A percentile compares a stretch with the other conserved stretches of the same genome.
phyloP scores from a whole-genome alignment of 192 early-diverging fungal genomes.

The Mycoemilia scoparia region DNA sequence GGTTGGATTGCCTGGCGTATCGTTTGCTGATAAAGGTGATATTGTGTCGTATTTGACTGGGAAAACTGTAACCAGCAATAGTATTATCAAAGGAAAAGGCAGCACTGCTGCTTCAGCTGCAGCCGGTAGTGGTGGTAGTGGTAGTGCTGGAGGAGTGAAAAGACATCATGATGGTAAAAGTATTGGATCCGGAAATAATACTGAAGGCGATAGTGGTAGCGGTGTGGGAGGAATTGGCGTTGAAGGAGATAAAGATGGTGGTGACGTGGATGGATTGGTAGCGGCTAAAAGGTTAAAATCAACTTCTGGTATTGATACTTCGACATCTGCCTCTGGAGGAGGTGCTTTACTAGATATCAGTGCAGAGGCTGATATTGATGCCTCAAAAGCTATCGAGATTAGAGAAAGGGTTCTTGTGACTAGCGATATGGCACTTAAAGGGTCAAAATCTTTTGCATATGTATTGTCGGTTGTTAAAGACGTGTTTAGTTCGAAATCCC shows the following conservation, averaged over 20 bases:
- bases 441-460: slow-evolving; percentile 21
- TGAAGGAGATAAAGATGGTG: not conserved
- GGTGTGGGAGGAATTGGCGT: not conserved
- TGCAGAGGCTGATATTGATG: too few relatives aligned
- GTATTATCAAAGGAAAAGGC: slow-evolving; percentile 12
- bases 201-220: not conserved
- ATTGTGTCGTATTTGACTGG: slow-evolving; percentile 58
- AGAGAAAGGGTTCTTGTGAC: slow-evolving; percentile 16
- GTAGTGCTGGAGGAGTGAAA: not conserved
- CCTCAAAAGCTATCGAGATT: too few relatives aligned
- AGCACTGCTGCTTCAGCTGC: slow-evolving; percentile 2
- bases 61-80: slow-evolving; percentile 21
- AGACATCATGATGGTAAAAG: slow-evolving; percentile 4
- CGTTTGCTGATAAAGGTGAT: slow-evolving; percentile 50
- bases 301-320: too few relatives aligned
- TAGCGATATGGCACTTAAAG: slow-evolving; percentile 15
- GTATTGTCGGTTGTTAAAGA: slow-evolving; percentile 17
- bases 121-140: not conserved
- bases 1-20: slow-evolving; percentile 42
- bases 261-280: not conserved
- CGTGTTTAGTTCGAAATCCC: slow-evolving; percentile 7
- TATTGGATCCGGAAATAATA: slow-evolving; percentile 1
- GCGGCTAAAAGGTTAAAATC: too few relatives aligned
- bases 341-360: too few relatives aligned
- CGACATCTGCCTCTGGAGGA: too few relatives aligned